Evolutionary conservation across 140 eudicot species (phyloP).

Genomic region (Anethum foeniculum): DNA sequence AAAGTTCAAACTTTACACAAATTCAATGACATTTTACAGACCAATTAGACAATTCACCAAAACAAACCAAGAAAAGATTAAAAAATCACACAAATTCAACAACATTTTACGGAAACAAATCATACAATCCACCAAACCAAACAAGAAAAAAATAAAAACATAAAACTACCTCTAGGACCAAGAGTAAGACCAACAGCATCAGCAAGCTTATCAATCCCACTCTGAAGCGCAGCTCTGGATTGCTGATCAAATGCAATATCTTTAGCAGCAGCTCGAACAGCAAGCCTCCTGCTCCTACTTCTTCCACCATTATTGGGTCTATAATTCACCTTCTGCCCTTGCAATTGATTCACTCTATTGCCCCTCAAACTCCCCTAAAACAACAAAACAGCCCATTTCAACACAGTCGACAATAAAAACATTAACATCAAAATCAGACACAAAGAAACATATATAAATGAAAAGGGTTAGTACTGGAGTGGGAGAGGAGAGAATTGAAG

Average conservation of each 20-base stretch:
- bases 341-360: slow-evolving; percentile 46
- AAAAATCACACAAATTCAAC: not conserved
- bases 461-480: slow-evolving; percentile 30
- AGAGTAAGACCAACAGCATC: slow-evolving; percentile 91
- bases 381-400: not conserved
- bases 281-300: slow-evolving; percentile 29
- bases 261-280: slow-evolving; percentile 75
- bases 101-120: too few species aligned
- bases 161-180: slow-evolving; percentile 77
- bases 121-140: not conserved
- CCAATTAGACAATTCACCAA: not conserved
- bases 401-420: not conserved
- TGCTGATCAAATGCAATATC: slow-evolving; percentile 88
- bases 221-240: slow-evolving; percentile 76
- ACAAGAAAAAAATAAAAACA: not conserved
- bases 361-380: slow-evolving; percentile 42
- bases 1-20: not conserved
- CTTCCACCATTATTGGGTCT: slow-evolving; percentile 18
- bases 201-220: slow-evolving; percentile 85
- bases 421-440: not conserved
- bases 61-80: not conserved
- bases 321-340: slow-evolving; percentile 33
- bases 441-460: not conserved
- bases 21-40: not conserved
- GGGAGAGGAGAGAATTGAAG: slow-evolving; percentile 57